phyloP scores from a whole-genome alignment of 441 rosid species.

The Jatropha multifida region DNA sequence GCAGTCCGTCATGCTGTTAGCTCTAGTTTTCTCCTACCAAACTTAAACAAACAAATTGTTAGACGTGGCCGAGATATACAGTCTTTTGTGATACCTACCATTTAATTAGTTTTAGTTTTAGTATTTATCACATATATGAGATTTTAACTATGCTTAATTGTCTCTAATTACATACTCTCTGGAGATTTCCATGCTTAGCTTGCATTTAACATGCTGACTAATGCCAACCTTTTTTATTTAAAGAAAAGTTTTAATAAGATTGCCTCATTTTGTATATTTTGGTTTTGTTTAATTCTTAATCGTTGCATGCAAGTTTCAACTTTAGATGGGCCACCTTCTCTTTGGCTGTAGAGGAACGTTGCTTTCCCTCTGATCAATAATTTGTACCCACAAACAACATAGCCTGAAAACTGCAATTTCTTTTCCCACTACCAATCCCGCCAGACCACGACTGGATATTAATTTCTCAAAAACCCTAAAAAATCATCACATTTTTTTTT shows the following conservation, averaged over 20 bases:
- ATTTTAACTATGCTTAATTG: neutral
- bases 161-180: no score
- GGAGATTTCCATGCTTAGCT: no score
- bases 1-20: slow-evolving; percentile 6
- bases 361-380: no score
- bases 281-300: neutral
- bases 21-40: slow-evolving; percentile 8
- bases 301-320: neutral
- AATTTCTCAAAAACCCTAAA: no score
- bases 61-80: slow-evolving; percentile 23
- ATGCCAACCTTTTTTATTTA: neutral
- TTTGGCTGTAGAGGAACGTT: no score
- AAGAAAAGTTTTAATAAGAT: no score
- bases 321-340: neutral
- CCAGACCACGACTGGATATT: neutral
- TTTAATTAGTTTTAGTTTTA: no score
- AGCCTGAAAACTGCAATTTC: neutral
- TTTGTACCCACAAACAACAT: slow-evolving; percentile 12
- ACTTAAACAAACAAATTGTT: slow-evolving; percentile 11
- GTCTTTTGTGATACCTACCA: no score
- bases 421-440: neutral
- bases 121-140: neutral
- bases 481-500: no score
- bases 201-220: no score
- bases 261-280: neutral